Evolutionary conservation across 805 yeast species (phyloP).

Genomic region (Myxozyma geophila): DNA sequence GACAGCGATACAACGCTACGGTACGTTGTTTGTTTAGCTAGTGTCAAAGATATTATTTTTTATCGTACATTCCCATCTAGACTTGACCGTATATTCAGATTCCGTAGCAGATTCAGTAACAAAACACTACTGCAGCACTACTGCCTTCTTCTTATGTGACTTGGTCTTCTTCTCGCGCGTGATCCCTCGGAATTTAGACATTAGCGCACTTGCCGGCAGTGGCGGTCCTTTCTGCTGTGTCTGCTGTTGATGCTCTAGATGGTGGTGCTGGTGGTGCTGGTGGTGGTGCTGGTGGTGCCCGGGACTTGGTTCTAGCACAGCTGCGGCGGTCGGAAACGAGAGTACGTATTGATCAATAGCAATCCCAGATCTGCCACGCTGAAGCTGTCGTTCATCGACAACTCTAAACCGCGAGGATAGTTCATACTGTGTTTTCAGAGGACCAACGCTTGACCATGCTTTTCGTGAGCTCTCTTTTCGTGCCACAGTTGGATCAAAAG

Average conservation of each 20-base stretch:
- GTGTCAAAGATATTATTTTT: too few relatives aligned
- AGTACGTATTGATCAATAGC: slow-evolving; percentile 5
- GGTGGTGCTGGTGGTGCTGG: too few relatives aligned
- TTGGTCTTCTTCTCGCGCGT: slow-evolving; percentile 10
- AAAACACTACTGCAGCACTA: not conserved
- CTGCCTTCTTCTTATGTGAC: slow-evolving; percentile 12
- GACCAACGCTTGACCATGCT: slow-evolving; percentile 32
- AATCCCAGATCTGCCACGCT: not conserved
- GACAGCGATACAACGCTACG: too few relatives aligned
- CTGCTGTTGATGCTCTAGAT: too few relatives aligned
- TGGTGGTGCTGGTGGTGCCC: not conserved
- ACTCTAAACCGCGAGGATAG: slow-evolving; percentile 26
- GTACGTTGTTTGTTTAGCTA: too few relatives aligned
- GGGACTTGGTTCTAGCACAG: not conserved
- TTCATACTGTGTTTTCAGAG: slow-evolving; percentile 20
- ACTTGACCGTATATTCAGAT: not conserved
- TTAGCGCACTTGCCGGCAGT: slow-evolving; percentile 18
- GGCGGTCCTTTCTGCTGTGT: not conserved
- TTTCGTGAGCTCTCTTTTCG: not conserved
- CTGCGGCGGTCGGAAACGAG: slow-evolving; percentile 2
- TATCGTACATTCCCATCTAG: not conserved
- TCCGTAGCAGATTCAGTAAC: not conserved
- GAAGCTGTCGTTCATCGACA: slow-evolving; percentile 6
- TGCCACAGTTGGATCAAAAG: not conserved
- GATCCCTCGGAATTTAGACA: slow-evolving; percentile 25